Evolutionary conservation across 768 basidiomycete genomes (phyloP), one percentile per base, ranked within the genome.

Genomic region (Lentinus tigrinus): DNA sequence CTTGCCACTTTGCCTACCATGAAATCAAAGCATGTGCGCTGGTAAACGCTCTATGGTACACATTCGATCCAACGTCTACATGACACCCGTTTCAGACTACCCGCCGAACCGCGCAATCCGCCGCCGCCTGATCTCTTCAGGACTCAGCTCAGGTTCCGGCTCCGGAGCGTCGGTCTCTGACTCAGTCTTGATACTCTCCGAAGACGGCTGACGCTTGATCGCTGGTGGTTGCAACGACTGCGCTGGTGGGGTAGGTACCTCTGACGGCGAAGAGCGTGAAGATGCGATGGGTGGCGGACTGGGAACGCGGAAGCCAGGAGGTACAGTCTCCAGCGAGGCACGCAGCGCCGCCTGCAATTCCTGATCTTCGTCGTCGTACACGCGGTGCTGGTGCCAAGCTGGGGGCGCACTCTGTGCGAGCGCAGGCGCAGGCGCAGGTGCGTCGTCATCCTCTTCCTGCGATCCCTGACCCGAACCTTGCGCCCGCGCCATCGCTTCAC

Each of bases 301-400:
- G 19, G 74, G 74, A 13, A 74, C 51, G 24, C 62, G 60, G 74
- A 77, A 86, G 28, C 78, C 87, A 39, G 73, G 71, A 1, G 89
- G 85, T 21, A 85, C 69, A 40, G 75, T 75, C 67, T 89, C 88
- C 60, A 95, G 75, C 37, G 93, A 94, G 2, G 92, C 94, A 67
- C 77, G 85, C 47, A 96, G 76, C 4, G 94, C 94, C 11, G 93
- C 93, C 72, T 95, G 94, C 46, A 96, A 74, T 64, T 91, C 88
- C 23, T 82, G 84, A 65, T 96, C 93, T 50, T 95, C 93, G 62
- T 95, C 93, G 61, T 95, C 93, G 63, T 91, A 86, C 38, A 87
- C 82, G 46, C 84, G 74, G 50, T 78, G 58, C 27, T 51, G 52
- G 4, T 58, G 64, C 61, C 36, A 58, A 47, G 58, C 48, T 46